Evolutionary conservation across 768 basidiomycete genomes (phyloP).

Genomic region (Inosperma sp.): DNA sequence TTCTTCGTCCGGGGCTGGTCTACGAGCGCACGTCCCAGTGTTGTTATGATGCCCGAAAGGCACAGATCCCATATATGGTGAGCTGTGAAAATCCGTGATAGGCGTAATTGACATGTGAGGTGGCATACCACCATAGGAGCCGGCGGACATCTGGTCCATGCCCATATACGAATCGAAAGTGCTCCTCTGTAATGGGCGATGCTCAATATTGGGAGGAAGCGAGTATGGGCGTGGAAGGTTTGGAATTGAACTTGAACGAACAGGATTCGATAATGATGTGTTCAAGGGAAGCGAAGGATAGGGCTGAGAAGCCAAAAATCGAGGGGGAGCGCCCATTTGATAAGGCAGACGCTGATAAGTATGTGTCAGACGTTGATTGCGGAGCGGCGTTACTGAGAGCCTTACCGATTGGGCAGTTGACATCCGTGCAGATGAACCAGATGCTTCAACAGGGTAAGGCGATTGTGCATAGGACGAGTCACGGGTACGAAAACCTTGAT

Average conservation of each 20-base stretch:
- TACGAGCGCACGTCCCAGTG: background rate
- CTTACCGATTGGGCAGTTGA: no score
- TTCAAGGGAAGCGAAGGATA: no score
- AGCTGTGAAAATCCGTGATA: background rate
- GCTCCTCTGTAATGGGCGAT: background rate
- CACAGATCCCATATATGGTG: background rate
- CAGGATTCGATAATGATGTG: no score
- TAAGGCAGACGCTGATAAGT: no score
- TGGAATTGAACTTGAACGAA: background rate
- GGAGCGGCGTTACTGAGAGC: no score
- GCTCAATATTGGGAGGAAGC: background rate
- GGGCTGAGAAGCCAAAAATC: no score
- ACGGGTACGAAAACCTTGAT: constrained; percentile 1
- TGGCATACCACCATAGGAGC: background rate
- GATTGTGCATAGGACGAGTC: no score
- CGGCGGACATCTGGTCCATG: background rate
- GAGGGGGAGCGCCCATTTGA: no score
- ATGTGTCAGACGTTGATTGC: no score
- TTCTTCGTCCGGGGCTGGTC: background rate
- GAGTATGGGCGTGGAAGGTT: background rate
- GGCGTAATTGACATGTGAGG: background rate
- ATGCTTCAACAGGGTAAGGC: background rate
- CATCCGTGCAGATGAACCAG: background rate
- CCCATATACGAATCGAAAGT: background rate
- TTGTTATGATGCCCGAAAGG: background rate